These are phyloP conservation scores for Aegilops sharonensis DNA, from an alignment of 176 grass and related monocot genomes.

Conservation along the genomic window DNA sequence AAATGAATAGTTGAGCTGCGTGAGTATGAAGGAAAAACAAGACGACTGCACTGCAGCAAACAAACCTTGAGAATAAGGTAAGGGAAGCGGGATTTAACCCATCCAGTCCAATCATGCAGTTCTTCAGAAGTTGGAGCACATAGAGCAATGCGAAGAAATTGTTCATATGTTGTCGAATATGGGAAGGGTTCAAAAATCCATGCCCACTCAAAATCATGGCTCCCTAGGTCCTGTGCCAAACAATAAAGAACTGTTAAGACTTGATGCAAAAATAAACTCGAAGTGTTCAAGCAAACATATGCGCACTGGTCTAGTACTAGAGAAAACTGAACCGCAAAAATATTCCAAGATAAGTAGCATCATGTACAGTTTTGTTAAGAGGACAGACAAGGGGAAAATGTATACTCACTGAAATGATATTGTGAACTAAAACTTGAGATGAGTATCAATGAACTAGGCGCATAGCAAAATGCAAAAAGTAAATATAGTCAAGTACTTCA, in stretches of 20 bases:
- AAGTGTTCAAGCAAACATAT: background rate
- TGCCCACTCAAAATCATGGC: slow-evolving; percentile 41
- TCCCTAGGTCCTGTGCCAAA: slow-evolving; percentile 42
- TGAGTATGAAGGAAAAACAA: background rate
- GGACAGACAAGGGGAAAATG: background rate
- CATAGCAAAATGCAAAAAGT: background rate
- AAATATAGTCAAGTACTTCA: background rate
- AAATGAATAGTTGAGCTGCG: background rate
- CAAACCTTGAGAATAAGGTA: slow-evolving; percentile 61
- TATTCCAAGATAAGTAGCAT: background rate
- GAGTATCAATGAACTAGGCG: slow-evolving; percentile 8
- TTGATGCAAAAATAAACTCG: slow-evolving; percentile 4
- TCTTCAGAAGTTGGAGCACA: slow-evolving; percentile 39
- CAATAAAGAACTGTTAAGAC: background rate
- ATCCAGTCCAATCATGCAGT: slow-evolving; percentile 64
- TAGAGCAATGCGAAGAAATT: slow-evolving; percentile 55
- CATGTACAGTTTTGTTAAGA: background rate
- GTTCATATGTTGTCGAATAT: slow-evolving; percentile 35
- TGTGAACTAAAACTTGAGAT: background rate
- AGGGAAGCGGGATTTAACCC: slow-evolving; percentile 71
- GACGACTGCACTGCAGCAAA: background rate
- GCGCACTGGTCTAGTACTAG: background rate
- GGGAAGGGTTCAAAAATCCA: slow-evolving; percentile 59
- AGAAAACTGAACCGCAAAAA: background rate
- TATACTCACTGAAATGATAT: background rate